Percentiles rank a stretch among this genome's conserved stretches.
Evolutionary conservation across 1,139 yeast species (phyloP).

Genomic region (Hanseniaspora uvarum): DNA sequence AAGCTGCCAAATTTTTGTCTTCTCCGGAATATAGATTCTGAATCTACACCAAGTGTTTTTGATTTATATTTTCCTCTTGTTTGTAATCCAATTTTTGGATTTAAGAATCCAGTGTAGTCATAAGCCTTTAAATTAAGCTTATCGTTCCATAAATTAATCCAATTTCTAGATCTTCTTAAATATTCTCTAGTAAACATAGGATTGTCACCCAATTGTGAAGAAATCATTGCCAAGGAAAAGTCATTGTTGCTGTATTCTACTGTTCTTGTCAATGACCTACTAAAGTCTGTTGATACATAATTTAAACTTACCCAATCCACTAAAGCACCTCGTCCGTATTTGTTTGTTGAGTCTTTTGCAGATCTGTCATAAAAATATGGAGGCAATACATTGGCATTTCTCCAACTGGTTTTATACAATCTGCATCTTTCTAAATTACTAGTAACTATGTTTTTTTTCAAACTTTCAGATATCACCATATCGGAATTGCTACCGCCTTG

Average conservation of each 20-base stretch:
- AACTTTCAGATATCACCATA: constrained; percentile 37
- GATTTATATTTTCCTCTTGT: constrained; percentile 5
- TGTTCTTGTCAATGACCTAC: constrained; percentile 35
- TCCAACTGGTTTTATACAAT: constrained; percentile 32
- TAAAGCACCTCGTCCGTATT: constrained; percentile 33
- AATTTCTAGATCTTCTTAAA: constrained; percentile 32
- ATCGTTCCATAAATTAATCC: constrained; percentile 36
- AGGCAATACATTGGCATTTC: constrained; percentile 35
- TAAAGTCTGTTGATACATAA: constrained; percentile 30
- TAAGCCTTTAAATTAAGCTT: constrained; percentile 25
- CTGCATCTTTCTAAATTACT: constrained; percentile 32
- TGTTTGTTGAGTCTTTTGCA: constrained; percentile 31
- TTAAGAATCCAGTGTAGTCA: constrained; percentile 33
- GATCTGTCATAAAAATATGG: constrained; percentile 29
- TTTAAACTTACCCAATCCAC: constrained; percentile 33
- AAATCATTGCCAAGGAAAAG: constrained; percentile 34
- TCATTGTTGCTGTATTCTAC: constrained; percentile 37
- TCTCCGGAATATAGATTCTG: not conserved
- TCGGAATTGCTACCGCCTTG: constrained; percentile 39
- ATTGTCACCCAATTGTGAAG: constrained; percentile 30
- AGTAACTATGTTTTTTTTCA: constrained; percentile 28
- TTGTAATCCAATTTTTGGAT: constrained; percentile 27
- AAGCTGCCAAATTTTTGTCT: not conserved
- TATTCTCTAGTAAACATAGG: constrained; percentile 29
- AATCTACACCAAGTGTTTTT: not conserved